Base-by-base conservation (phyloP, 805 yeast species). In the Candida railenensis region DNA sequence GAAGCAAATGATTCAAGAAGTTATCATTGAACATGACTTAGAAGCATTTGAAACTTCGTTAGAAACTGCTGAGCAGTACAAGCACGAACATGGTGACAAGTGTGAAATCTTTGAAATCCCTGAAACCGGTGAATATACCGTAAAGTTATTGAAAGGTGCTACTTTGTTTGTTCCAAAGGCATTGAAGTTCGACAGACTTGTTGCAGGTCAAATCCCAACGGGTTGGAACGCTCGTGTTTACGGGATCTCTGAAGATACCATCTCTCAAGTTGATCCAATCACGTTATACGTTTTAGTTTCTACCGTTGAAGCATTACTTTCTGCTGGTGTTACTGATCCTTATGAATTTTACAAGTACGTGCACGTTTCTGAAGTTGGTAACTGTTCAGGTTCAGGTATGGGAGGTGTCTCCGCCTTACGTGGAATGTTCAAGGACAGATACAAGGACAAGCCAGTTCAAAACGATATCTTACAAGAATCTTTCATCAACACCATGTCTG, bases 351-450 rank as follows among this genome's bases (percentile, higher is more conserved):
- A 94, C 80, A 85, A 92, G 74, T 95, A 94, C 67, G 96, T 95
- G 43, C 99, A 94, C 69, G 96, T 94, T 48, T 90, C 98, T 40
- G 98, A 94, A 73, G 90, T 94, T 57, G 99, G 99, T 77, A 95
- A 92, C 81, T 91, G 98, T 80, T 87, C 96, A 42, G 99, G 99
- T 77, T 90, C 97, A 47, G 99, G 99, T 82, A 92, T 94, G 96
- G 99, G 99, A 74, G 99, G 99, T 85, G 95, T 92, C 60, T 68
- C 87, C 58, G 99, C 99, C 44, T 74, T 94, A 64, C 88, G 95
- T 69, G 97, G 97, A 59, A 94, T 94, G 98, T 94, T 90, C 79
- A 90, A 81, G 71, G 96, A 92, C 65, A 85, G 99, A 75, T 94
- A 79, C 76, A 75, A 81, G 58, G 99, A 94, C 67, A 78, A 78